Conservation (phyloP, 31 red algal species). For the Porphyra umbilicalis region DNA sequence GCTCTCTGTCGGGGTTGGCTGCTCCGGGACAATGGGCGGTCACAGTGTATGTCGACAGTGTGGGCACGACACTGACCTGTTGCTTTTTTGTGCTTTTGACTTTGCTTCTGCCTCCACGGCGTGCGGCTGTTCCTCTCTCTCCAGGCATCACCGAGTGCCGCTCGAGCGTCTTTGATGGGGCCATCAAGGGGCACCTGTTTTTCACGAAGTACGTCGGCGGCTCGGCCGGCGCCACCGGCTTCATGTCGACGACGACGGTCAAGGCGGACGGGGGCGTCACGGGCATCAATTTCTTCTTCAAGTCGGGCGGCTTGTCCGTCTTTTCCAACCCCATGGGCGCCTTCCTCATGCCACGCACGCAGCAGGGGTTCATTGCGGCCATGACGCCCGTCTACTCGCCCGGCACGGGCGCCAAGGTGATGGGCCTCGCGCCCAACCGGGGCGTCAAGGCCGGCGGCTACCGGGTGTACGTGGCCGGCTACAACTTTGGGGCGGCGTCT, state of each 20-base stretch:
- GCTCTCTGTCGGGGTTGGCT: too few species aligned
- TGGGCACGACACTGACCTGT: too few species aligned
- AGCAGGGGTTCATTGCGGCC: constrained; percentile 27
- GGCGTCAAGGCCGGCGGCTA: constrained; percentile 34
- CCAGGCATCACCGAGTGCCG: constrained; percentile 47
- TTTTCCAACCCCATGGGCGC: constrained; percentile 34
- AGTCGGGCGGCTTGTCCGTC: constrained; percentile 46
- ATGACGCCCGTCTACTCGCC: constrained; percentile 25
- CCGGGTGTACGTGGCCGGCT: constrained; percentile 25
- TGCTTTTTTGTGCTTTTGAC: too few species aligned
- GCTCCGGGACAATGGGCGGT: too few species aligned
- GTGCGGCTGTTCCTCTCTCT: too few species aligned
- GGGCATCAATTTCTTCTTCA: constrained; percentile 24
- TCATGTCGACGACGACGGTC: constrained; percentile 30
- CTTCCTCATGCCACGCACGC: constrained; percentile 40
- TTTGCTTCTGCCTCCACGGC: too few species aligned
- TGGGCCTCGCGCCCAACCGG: constrained; percentile 29
- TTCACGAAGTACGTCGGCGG: constrained; percentile 42
- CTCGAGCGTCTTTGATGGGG: constrained; percentile 28
- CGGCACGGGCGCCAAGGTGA: constrained; percentile 8
- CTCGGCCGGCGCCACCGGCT: constrained; percentile 35
- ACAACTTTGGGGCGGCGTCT: constrained; percentile 3
- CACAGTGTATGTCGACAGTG: too few species aligned
- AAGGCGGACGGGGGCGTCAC: constrained; percentile 15
- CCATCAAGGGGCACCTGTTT: constrained; percentile 47